phyloP scores from a whole-genome alignment of 2,329 filamentous ascomycete genomes.

The Dendryphion nanum region DNA sequence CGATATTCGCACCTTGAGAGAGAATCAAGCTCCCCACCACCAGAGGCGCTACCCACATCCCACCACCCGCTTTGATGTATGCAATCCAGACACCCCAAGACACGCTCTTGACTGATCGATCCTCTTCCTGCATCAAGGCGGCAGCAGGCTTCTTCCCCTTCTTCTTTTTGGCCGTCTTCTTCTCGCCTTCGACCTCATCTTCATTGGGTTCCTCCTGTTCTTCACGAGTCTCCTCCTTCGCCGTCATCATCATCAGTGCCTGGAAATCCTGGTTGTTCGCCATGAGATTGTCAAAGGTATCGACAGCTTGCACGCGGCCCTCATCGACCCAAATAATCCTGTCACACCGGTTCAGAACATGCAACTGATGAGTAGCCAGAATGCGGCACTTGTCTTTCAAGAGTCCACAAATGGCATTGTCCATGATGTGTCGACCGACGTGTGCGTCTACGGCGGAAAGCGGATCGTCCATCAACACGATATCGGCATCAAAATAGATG shows the following conservation, averaged over 20 bases:
- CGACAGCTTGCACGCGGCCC: slow-evolving; percentile 78
- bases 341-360: slow-evolving; percentile 87
- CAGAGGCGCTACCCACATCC: slow-evolving; percentile 64
- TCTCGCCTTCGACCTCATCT: slow-evolving; percentile 57
- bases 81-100: slow-evolving; percentile 76
- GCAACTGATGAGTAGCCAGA: slow-evolving; percentile 90
- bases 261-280: slow-evolving; percentile 73
- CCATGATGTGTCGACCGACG: slow-evolving; percentile 73
- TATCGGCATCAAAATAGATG: slow-evolving; percentile 64
- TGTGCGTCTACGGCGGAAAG: slow-evolving; percentile 59
- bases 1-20: slow-evolving; percentile 80
- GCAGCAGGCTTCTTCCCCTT: slow-evolving; percentile 48
- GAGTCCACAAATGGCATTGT: slow-evolving; percentile 87
- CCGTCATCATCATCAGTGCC: slow-evolving; percentile 76
- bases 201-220: slow-evolving; percentile 50
- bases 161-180: slow-evolving; percentile 46
- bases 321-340: slow-evolving; percentile 91
- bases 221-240: slow-evolving; percentile 57
- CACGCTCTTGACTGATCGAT: slow-evolving; percentile 72
- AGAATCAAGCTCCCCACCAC: slow-evolving; percentile 65
- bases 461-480: slow-evolving; percentile 64
- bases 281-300: slow-evolving; percentile 90
- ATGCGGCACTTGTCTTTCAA: slow-evolving; percentile 87
- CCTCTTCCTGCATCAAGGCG: slow-evolving; percentile 71
- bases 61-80: slow-evolving; percentile 74